phyloP scores from a whole-genome alignment of 306 rosid genomes.

The Adenanthera pavonina region DNA sequence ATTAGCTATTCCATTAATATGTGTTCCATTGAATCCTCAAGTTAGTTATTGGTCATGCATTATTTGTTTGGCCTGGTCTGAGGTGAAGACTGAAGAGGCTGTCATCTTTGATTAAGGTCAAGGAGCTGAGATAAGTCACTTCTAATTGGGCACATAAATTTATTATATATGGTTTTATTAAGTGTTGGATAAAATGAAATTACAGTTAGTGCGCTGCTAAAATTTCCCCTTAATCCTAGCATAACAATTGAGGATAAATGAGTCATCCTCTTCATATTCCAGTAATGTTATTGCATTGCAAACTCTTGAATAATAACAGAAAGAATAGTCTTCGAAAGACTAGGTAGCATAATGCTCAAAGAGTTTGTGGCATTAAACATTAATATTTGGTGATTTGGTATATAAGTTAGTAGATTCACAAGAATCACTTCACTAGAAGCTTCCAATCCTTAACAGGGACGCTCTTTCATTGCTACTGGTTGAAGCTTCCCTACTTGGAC shows the following conservation, averaged over 20 bases:
- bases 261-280: neutral
- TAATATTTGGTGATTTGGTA: neutral
- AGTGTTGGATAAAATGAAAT: neutral
- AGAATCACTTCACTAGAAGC: neutral
- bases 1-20: conserved; percentile 32
- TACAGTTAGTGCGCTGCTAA: neutral
- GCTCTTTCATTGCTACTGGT: neutral
- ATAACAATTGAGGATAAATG: neutral
- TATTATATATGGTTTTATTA: neutral
- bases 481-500: neutral
- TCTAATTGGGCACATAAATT: neutral
- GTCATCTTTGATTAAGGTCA: conserved; percentile 1
- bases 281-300: neutral
- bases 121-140: neutral
- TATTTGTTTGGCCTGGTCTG: conserved; percentile 32
- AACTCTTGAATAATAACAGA: neutral
- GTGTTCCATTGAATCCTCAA: conserved; percentile 23
- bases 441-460: neutral
- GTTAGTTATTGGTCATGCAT: conserved; percentile 31
- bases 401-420: neutral
- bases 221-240: neutral
- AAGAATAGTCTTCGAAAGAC: neutral
- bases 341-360: neutral
- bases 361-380: neutral
- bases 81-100: conserved; percentile 1